A percentile compares a stretch with the other conserved stretches of the same genome.
Evolutionary conservation across 768 basidiomycete genomes (phyloP).

Genomic region (Tylopilus felleus): DNA sequence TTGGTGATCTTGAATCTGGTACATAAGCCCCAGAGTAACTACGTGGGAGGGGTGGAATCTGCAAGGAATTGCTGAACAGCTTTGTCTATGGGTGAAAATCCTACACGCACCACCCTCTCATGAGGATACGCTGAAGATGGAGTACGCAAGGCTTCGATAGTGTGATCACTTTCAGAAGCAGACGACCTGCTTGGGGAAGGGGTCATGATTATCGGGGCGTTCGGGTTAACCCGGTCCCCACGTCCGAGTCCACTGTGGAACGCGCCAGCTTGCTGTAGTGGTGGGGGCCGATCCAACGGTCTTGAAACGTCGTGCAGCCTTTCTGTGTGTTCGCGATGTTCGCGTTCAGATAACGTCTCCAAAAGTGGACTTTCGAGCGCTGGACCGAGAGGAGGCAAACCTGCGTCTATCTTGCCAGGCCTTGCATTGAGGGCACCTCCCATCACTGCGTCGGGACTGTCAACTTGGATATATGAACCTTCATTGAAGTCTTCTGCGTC

Average conservation of each 20-base stretch:
- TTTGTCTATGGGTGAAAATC: neutral
- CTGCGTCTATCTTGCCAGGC: conserved; percentile 22
- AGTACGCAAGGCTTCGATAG: conserved; percentile 28
- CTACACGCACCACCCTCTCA: conserved; percentile 26
- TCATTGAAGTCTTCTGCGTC: conserved; percentile 32
- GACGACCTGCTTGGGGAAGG: conserved; percentile 19
- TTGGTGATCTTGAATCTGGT: conserved; percentile 23
- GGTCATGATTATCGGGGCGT: conserved; percentile 23
- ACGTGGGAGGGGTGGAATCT: conserved; percentile 32
- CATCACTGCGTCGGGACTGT: conserved; percentile 31
- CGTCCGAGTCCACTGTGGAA: conserved; percentile 22
- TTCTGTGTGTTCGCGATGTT: conserved; percentile 15
- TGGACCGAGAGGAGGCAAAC: conserved; percentile 23
- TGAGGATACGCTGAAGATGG: conserved; percentile 19
- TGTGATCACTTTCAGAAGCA: conserved; percentile 29
- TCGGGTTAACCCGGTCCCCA: conserved; percentile 12
- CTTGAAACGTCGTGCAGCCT: conserved; percentile 21
- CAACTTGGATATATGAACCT: conserved; percentile 28
- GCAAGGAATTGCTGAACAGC: neutral
- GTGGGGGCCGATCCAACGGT: conserved; percentile 24
- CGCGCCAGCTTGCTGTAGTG: conserved; percentile 14
- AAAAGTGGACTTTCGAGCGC: conserved; percentile 16
- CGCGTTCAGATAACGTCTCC: conserved; percentile 25
- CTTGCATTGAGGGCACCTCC: conserved; percentile 33
- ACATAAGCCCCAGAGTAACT: conserved; percentile 16